A percentile compares a stretch with the other conserved stretches of the same genome.
phyloP scores from a whole-genome alignment of 495 filamentous ascomycete species.

The Tetracladium marchalianum region DNA sequence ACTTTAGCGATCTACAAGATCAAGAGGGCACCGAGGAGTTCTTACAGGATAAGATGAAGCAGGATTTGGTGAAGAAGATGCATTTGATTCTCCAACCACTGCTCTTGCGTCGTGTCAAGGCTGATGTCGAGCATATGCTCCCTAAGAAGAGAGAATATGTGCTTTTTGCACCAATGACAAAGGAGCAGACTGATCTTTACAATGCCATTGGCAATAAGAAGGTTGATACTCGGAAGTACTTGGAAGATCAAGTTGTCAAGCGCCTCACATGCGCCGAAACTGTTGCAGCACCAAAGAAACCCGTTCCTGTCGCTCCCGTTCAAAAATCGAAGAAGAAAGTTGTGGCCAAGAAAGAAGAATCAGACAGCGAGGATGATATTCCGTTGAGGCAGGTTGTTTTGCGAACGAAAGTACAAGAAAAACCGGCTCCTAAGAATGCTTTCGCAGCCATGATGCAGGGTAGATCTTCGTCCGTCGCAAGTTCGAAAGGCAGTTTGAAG shows the following conservation, averaged over 20 bases:
- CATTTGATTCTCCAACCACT: slow-evolving; percentile 91
- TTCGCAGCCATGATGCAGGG: slow-evolving; percentile 18
- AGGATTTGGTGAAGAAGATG: slow-evolving; percentile 76
- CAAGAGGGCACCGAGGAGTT: slow-evolving; percentile 58
- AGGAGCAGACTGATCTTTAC: slow-evolving; percentile 84
- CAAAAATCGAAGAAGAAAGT: background rate
- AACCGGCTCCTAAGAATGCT: slow-evolving; percentile 13
- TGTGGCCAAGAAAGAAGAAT: slow-evolving; percentile 2
- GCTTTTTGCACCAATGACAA: slow-evolving; percentile 79
- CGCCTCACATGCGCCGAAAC: slow-evolving; percentile 40
- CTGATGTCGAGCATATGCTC: slow-evolving; percentile 81
- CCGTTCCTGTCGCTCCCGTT: slow-evolving; percentile 9
- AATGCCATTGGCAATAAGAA: slow-evolving; percentile 72
- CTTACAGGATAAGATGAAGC: slow-evolving; percentile 66
- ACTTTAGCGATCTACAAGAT: slow-evolving; percentile 83
- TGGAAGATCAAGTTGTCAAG: slow-evolving; percentile 79
- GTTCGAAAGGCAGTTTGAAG: slow-evolving; percentile 27
- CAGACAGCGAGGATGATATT: slow-evolving; percentile 15
- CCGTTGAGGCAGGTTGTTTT: slow-evolving; percentile 6
- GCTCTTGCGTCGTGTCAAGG: slow-evolving; percentile 78
- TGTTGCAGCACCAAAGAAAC: slow-evolving; percentile 12
- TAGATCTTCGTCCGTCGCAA: slow-evolving; percentile 13
- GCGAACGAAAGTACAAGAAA: background rate
- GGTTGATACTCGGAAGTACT: slow-evolving; percentile 56
- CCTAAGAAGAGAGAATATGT: slow-evolving; percentile 96